Conservation (phyloP, 2,329 filamentous ascomycete species). For the Ascochyta lentis region DNA sequence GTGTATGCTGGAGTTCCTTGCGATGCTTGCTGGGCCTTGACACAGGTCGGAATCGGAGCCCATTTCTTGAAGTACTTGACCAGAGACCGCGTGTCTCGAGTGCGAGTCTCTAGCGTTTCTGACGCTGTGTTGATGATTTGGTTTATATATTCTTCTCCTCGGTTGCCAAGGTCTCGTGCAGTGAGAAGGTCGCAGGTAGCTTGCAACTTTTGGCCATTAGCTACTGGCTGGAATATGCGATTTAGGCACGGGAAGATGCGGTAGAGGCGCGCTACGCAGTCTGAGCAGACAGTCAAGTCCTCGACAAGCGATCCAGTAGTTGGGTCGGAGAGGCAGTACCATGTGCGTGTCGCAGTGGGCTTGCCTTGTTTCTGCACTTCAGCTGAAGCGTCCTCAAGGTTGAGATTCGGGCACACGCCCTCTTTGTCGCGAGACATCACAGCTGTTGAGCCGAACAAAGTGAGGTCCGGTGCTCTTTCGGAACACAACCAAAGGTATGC, state of each 20-base stretch:
- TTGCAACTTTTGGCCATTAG: constrained; percentile 17
- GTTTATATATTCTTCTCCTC: constrained; percentile 21
- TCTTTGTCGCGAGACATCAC: constrained; percentile 20
- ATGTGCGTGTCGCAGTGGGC: constrained; percentile 21
- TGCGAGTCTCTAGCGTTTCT: constrained; percentile 4
- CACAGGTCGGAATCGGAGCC: constrained; percentile 18
- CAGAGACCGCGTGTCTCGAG: constrained; percentile 11
- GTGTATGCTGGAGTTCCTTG: background rate
- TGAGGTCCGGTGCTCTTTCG: constrained; percentile 19
- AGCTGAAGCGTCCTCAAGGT: constrained; percentile 16
- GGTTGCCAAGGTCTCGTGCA: constrained; percentile 6
- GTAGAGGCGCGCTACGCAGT: constrained; percentile 22
- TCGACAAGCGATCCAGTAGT: constrained; percentile 19
- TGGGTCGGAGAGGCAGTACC: constrained; percentile 29
- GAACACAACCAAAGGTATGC: constrained; percentile 26
- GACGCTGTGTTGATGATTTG: constrained; percentile 15
- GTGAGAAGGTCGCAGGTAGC: constrained; percentile 30
- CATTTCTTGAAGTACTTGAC: constrained; percentile 19
- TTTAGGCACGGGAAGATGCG: constrained; percentile 22
- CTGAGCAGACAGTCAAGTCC: constrained; percentile 29
- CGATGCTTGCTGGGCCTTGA: background rate
- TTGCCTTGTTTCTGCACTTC: constrained; percentile 21
- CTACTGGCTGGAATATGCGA: constrained; percentile 21
- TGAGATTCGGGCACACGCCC: constrained; percentile 28
- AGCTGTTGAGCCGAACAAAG: constrained; percentile 20